Conservation (phyloP, 805 yeast genomes). For the Komagataella pseudopastoris region DNA sequence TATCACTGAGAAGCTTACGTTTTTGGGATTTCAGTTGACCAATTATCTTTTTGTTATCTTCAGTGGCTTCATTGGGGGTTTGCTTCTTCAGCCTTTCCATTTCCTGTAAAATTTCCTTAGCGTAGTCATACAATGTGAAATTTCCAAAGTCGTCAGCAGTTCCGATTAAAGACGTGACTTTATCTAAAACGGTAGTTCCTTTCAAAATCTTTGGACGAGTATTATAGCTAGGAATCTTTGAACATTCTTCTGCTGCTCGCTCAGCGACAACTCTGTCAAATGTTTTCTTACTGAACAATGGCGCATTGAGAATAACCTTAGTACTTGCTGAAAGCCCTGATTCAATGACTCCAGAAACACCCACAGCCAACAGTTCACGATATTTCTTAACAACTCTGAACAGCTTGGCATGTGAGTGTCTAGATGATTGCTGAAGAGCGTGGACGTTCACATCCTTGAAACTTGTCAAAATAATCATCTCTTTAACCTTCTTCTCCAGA, state of each 20-base stretch:
- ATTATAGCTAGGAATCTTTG: slow-evolving; percentile 31
- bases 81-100: slow-evolving; percentile 55
- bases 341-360: slow-evolving; percentile 44
- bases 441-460: slow-evolving; percentile 96
- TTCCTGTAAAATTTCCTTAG: slow-evolving; percentile 38
- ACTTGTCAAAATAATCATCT: slow-evolving; percentile 78
- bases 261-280: slow-evolving; percentile 1
- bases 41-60: slow-evolving; percentile 59
- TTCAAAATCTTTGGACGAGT: slow-evolving; percentile 43
- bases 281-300: not conserved
- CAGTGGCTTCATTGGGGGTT: slow-evolving; percentile 60
- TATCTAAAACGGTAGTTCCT: slow-evolving; percentile 33
- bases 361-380: slow-evolving; percentile 42
- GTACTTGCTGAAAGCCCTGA: slow-evolving; percentile 27
- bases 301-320: not conserved
- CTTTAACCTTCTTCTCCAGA: slow-evolving; percentile 70
- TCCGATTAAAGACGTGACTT: slow-evolving; percentile 33
- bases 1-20: slow-evolving; percentile 60
- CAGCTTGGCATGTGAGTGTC: slow-evolving; percentile 71
- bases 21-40: slow-evolving; percentile 75
- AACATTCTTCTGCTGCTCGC: slow-evolving; percentile 9
- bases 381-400: slow-evolving; percentile 79
- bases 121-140: slow-evolving; percentile 40
- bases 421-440: slow-evolving; percentile 88
- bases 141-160: slow-evolving; percentile 17